These are phyloP conservation scores for Lentinula sp. DNA, from an alignment of 768 basidiomycete genomes.

Conservation along the genomic window DNA sequence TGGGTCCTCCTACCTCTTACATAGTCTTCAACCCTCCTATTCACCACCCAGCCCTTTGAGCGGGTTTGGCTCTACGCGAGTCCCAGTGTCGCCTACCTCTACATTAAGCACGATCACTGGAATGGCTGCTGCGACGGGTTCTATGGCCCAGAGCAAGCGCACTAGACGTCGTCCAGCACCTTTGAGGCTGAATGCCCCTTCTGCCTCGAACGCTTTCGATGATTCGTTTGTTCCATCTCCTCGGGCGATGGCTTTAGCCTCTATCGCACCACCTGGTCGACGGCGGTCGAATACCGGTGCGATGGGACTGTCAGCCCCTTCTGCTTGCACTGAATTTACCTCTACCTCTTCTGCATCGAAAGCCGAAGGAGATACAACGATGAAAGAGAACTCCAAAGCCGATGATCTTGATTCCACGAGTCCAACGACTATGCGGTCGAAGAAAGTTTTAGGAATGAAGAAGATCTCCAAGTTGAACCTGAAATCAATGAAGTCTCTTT, in stretches of 20 bases:
- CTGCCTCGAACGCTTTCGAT: not conserved
- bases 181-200: not conserved
- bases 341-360: not conserved
- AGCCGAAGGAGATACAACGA: not conserved
- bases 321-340: not conserved
- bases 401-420: not conserved
- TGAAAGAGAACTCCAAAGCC: not conserved
- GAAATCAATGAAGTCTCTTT: constrained; percentile 2
- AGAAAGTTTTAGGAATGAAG: not conserved
- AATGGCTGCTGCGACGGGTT: not conserved
- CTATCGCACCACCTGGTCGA: not conserved
- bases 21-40: not conserved
- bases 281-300: not conserved
- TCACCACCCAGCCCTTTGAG: not conserved
- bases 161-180: constrained; percentile 7
- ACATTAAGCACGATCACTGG: constrained; percentile 1
- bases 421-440: not conserved
- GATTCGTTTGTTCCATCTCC: constrained; percentile 7
- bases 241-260: constrained; percentile 1
- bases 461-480: constrained; percentile 4
- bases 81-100: not conserved
- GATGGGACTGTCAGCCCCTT: not conserved
- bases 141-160: constrained; percentile 1
- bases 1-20: not conserved
- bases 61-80: not conserved